A percentile compares a stretch with the other conserved stretches of the same genome.
These are phyloP conservation scores for Betula pendula DNA, from an alignment of 306 rosid species.

Conservation along the genomic window DNA sequence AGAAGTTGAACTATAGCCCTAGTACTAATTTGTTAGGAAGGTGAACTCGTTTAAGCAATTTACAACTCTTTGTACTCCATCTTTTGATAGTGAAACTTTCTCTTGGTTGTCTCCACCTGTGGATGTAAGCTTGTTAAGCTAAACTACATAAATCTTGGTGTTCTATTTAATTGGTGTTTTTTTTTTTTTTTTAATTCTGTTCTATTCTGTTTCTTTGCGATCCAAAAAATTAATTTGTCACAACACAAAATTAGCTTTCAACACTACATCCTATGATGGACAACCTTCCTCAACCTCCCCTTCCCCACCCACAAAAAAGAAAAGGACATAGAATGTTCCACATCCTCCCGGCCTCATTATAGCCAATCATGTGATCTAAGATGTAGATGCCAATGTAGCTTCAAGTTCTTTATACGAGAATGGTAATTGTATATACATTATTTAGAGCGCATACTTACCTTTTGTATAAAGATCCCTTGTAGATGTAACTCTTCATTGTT, in stretches of 20 bases:
- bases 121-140: too few species aligned
- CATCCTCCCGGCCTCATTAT: not conserved
- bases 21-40: too few species aligned
- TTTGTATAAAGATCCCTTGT: not conserved
- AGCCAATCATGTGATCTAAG: not conserved
- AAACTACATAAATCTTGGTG: too few species aligned
- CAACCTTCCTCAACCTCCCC: not conserved
- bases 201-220: too few species aligned
- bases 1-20: too few species aligned
- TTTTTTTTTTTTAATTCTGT: too few species aligned
- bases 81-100: too few species aligned
- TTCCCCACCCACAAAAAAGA: not conserved
- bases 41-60: too few species aligned
- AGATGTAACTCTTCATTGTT: not conserved
- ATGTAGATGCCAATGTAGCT: not conserved
- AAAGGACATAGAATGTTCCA: not conserved
- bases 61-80: too few species aligned
- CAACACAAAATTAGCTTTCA: not conserved
- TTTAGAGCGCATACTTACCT: not conserved
- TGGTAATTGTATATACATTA: not conserved
- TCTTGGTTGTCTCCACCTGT: too few species aligned
- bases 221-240: too few species aligned
- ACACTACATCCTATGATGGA: not conserved
- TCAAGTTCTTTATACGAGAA: not conserved
- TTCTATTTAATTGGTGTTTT: too few species aligned